Conservation (phyloP, 208 protist species). For the Vickermania spadyakhi region DNA sequence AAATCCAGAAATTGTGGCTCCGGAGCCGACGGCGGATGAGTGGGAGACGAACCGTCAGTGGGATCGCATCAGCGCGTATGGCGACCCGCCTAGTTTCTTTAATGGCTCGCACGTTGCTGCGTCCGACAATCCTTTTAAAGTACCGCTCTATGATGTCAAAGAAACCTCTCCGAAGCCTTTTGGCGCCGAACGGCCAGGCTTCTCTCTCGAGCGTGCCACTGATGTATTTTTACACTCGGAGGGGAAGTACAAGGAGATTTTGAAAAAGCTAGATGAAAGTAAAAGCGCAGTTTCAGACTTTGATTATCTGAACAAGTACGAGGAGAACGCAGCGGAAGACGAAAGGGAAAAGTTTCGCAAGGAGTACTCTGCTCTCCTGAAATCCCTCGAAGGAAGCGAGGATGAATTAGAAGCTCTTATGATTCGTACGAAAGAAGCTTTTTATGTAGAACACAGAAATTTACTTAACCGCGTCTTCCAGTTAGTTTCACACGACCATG, state of each 20-base stretch:
- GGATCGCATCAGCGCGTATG: slow-evolving; percentile 19
- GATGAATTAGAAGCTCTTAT: slow-evolving; percentile 5
- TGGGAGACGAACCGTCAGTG: slow-evolving; percentile 33
- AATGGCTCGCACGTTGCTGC: slow-evolving; percentile 24
- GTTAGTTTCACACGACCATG: slow-evolving; percentile 14
- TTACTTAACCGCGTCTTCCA: slow-evolving; percentile 12
- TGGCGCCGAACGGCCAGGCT: slow-evolving; percentile 7
- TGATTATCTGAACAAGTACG: slow-evolving; percentile 13
- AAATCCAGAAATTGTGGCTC: slow-evolving; percentile 25
- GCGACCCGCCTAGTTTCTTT: slow-evolving; percentile 26
- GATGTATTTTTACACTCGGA: slow-evolving; percentile 20
- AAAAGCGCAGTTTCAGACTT: slow-evolving; percentile 14
- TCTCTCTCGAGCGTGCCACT: slow-evolving; percentile 14
- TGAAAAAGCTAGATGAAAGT: slow-evolving; percentile 2
- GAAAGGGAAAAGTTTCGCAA: slow-evolving; percentile 8
- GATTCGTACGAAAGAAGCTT: slow-evolving; percentile 3
- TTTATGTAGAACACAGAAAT: slow-evolving; percentile 10
- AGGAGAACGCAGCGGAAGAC: slow-evolving; percentile 11
- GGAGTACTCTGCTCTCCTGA: slow-evolving; percentile 1
- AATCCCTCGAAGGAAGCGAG: slow-evolving; percentile 2
- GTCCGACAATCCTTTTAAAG: slow-evolving; percentile 20
- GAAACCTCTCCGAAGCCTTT: neutral
- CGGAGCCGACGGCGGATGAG: slow-evolving; percentile 35
- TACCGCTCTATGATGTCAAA: slow-evolving; percentile 10
- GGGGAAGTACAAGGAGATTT: slow-evolving; percentile 6